phyloP scores from a whole-genome alignment of 169 alveolate species.

The Cryptosporidium sp. region DNA sequence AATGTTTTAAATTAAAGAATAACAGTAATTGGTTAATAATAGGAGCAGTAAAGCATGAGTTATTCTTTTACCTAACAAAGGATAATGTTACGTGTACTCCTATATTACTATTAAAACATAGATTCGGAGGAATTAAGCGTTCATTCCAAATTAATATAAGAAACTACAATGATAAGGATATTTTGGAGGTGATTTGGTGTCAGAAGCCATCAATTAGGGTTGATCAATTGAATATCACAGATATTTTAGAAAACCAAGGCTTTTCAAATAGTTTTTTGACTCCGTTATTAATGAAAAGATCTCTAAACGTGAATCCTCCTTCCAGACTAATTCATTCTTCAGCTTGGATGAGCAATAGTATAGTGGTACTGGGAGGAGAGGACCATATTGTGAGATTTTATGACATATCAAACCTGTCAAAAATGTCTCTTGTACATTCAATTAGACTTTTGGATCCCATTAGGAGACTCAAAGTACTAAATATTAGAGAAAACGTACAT shows the following conservation, averaged over 20 bases:
- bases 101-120: constrained; percentile 26
- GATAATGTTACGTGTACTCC: constrained; percentile 25
- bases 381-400: constrained; percentile 48
- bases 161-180: background rate
- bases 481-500: background rate
- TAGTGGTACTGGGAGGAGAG: constrained; percentile 50
- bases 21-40: constrained; percentile 39
- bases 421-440: constrained; percentile 40
- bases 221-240: background rate
- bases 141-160: constrained; percentile 25
- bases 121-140: constrained; percentile 67
- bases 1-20: constrained; percentile 11
- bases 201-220: constrained; percentile 53
- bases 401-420: constrained; percentile 6
- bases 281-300: background rate
- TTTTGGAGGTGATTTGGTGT: constrained; percentile 49
- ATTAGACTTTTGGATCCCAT: constrained; percentile 54
- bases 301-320: constrained; percentile 33
- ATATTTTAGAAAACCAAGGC: background rate
- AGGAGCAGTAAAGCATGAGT: constrained; percentile 51
- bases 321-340: constrained; percentile 41
- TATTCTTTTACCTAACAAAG: constrained; percentile 15
- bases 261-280: background rate
- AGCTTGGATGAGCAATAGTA: constrained; percentile 17
- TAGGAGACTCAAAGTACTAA: constrained; percentile 18